phyloP scores from a whole-genome alignment of 768 basidiomycete genomes.

The Mycena venus region DNA sequence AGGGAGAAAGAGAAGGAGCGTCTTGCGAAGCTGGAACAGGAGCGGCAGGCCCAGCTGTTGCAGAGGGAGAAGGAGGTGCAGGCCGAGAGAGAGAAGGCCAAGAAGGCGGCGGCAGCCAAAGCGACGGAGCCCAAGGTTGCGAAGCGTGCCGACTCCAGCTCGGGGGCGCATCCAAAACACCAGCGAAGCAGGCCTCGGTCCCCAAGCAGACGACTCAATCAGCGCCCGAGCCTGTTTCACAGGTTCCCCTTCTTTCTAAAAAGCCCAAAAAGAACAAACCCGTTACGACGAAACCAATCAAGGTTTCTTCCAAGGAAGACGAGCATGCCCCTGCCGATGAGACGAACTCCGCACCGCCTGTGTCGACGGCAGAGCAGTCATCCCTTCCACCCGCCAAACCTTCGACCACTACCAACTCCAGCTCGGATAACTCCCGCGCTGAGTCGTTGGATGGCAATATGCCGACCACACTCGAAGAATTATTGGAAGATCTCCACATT shows the following conservation, averaged over 20 bases:
- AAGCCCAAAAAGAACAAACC: conserved; percentile 89
- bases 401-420: conserved; percentile 55
- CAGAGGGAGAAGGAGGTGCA: conserved; percentile 50
- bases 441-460: conserved; percentile 68
- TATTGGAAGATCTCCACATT: conserved; percentile 77
- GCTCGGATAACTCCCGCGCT: conserved; percentile 69
- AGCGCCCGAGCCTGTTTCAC: conserved; percentile 55
- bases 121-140: conserved; percentile 33
- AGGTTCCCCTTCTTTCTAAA: conserved; percentile 84
- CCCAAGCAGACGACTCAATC: conserved; percentile 36
- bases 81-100: conserved; percentile 40
- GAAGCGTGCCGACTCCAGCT: conserved; percentile 32
- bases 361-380: conserved; percentile 63
- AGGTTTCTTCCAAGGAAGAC: conserved; percentile 68
- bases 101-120: conserved; percentile 33
- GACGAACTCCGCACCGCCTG: conserved; percentile 56
- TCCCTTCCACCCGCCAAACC: conserved; percentile 50
- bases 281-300: conserved; percentile 65
- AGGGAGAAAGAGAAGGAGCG: conserved; percentile 53
- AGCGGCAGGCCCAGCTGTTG: conserved; percentile 43
- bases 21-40: conserved; percentile 51
- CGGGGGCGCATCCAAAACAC: conserved; percentile 28
- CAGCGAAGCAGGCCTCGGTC: conserved; percentile 25
- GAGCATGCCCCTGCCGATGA: conserved; percentile 54
- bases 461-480: conserved; percentile 69